phyloP scores from a whole-genome alignment of 257 asterid species.

The Echites panduratus region DNA sequence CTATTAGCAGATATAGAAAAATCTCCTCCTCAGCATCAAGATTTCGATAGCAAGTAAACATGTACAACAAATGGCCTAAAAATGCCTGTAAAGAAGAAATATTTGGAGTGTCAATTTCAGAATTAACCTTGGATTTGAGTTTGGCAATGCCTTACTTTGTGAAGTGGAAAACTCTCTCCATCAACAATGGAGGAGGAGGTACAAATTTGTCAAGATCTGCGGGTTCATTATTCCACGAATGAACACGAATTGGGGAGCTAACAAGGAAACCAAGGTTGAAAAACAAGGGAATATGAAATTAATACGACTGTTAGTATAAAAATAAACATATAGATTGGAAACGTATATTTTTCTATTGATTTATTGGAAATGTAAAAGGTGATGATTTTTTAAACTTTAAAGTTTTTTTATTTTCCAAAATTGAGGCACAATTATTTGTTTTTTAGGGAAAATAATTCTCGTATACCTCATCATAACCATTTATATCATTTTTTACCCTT shows the following conservation, averaged over 20 bases:
- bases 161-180: conserved; percentile 30
- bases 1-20: conserved; percentile 17
- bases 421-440: too few relatives aligned
- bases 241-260: not conserved
- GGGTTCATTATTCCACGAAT: conserved; percentile 12
- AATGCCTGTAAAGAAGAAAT: conserved; percentile 47
- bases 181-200: not conserved
- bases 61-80: conserved; percentile 42
- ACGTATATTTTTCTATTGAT: too few relatives aligned
- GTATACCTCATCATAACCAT: too few relatives aligned
- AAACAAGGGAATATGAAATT: conserved; percentile 10
- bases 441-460: too few relatives aligned
- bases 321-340: too few relatives aligned
- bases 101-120: conserved; percentile 16
- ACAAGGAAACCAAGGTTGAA: conserved; percentile 25
- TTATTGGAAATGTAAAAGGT: too few relatives aligned
- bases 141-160: conserved; percentile 20
- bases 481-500: too few relatives aligned
- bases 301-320: too few relatives aligned
- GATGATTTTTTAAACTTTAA: too few relatives aligned
- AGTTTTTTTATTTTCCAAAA: too few relatives aligned
- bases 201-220: too few relatives aligned
- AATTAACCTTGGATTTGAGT: conserved; percentile 33
- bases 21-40: conserved; percentile 3
- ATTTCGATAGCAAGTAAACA: conserved; percentile 24